Conservation (phyloP, 2,329 filamentous ascomycete species). For the Fusarium liriodendri region DNA sequence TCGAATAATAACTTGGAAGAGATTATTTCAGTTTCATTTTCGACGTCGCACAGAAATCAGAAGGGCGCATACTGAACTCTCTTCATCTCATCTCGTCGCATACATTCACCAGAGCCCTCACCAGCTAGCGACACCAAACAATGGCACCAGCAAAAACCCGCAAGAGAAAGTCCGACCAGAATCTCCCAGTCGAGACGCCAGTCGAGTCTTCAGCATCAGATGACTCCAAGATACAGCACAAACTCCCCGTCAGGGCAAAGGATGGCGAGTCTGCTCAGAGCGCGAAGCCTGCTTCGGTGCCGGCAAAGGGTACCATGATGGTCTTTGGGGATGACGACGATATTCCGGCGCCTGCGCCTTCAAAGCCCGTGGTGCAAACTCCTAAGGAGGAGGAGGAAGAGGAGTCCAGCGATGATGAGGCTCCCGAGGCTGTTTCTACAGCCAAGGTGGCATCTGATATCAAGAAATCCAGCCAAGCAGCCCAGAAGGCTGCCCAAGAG, state of each 20-base stretch:
- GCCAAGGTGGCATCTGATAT: conserved; percentile 59
- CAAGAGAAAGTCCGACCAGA: conserved; percentile 46
- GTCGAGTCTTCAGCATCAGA: conserved; percentile 20
- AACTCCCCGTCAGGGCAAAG: conserved; percentile 51
- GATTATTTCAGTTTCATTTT: neutral
- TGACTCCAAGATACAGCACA: conserved; percentile 39
- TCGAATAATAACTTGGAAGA: neutral
- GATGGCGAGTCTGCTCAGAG: conserved; percentile 36
- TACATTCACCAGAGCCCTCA: conserved; percentile 3
- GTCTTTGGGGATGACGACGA: conserved; percentile 51
- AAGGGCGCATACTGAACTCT: neutral
- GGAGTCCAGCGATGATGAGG: conserved; percentile 62
- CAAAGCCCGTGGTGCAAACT: conserved; percentile 26
- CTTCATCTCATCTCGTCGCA: neutral
- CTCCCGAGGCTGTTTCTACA: conserved; percentile 69
- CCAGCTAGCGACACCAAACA: conserved; percentile 12
- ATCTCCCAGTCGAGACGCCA: conserved; percentile 15
- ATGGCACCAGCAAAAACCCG: conserved; percentile 43
- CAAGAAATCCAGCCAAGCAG: conserved; percentile 58
- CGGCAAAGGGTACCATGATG: conserved; percentile 44
- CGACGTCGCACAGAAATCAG: neutral
- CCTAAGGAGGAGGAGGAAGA: conserved; percentile 50
- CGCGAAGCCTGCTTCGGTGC: conserved; percentile 7
- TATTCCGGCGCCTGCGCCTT: conserved; percentile 5
- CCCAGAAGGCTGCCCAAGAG: conserved; percentile 63